These are phyloP conservation scores for Eucalyptus camaldulensis DNA, from an alignment of 345 rosid genomes.

Conservation along the genomic window DNA sequence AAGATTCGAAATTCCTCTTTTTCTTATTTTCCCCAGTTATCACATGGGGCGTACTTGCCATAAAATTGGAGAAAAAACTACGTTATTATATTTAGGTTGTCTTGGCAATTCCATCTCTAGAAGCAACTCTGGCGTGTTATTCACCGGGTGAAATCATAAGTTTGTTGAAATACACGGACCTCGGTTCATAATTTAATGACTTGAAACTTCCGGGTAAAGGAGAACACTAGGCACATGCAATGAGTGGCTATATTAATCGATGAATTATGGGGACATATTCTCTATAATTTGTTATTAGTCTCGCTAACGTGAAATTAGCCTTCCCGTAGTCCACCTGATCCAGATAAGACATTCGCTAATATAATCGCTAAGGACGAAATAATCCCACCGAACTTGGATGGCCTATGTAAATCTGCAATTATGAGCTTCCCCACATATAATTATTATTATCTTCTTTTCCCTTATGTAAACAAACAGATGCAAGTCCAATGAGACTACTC, in stretches of 20 bases:
- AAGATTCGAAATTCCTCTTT: not conserved
- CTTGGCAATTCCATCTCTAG: not conserved
- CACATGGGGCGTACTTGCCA: not conserved
- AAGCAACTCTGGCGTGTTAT: not conserved
- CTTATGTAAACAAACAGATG: not conserved
- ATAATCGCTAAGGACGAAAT: not conserved
- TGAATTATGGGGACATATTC: not conserved
- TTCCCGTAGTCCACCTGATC: not conserved
- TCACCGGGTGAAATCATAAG: not conserved
- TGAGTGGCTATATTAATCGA: not conserved
- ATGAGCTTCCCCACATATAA: not conserved
- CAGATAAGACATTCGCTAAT: not conserved
- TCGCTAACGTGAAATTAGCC: not conserved
- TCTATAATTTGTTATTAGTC: not conserved
- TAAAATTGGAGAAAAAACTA: not conserved
- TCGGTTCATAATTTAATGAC: not conserved
- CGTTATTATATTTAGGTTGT: not conserved
- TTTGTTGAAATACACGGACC: not conserved
- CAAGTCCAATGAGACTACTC: not conserved
- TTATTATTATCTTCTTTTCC: not conserved
- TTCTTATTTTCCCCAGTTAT: not conserved
- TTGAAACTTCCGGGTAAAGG: not conserved
- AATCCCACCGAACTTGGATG: not conserved
- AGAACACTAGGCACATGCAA: not conserved
- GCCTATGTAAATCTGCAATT: not conserved